These are phyloP conservation scores for Trichocomaceae sp. DNA, from an alignment of 2,329 filamentous ascomycete species.

Conservation along the genomic window DNA sequence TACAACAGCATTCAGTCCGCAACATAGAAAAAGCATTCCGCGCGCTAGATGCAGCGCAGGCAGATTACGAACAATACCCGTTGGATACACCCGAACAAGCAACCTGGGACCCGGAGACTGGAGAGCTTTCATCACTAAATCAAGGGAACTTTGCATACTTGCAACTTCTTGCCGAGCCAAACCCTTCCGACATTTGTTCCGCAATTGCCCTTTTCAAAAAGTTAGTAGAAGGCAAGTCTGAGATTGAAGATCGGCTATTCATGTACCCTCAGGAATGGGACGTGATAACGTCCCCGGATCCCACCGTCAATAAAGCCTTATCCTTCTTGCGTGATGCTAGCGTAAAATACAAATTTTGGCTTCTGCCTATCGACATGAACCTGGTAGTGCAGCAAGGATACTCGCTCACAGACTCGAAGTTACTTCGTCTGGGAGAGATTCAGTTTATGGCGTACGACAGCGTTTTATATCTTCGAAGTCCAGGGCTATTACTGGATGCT, in stretches of 20 bases:
- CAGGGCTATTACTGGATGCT: constrained; percentile 35
- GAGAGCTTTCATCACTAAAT: constrained; percentile 8
- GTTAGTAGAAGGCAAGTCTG: constrained; percentile 29
- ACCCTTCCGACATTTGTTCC: constrained; percentile 41
- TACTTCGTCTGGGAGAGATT: constrained; percentile 32
- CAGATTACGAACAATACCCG: constrained; percentile 16
- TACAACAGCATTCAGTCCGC: constrained; percentile 79
- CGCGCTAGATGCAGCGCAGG: constrained; percentile 30
- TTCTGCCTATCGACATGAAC: constrained; percentile 37
- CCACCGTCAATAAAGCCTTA: constrained; percentile 28
- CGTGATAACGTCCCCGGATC: constrained; percentile 20
- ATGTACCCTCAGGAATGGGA: constrained; percentile 44
- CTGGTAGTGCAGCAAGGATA: constrained; percentile 28
- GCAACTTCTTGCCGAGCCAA: constrained; percentile 38
- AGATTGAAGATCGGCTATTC: constrained; percentile 37
- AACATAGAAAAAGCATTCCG: constrained; percentile 69
- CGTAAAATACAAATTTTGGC: constrained; percentile 35
- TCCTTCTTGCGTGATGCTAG: constrained; percentile 34
- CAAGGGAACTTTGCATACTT: constrained; percentile 32
- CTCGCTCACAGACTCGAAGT: constrained; percentile 28
- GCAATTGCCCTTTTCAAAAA: constrained; percentile 40
- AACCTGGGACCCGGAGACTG: constrained; percentile 9
- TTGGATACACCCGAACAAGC: constrained; percentile 8
- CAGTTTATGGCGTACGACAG: constrained; percentile 40
- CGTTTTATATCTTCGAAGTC: constrained; percentile 38